phyloP scores from a whole-genome alignment of 116 monocot genomes.

The Papilionanthe hybrid region DNA sequence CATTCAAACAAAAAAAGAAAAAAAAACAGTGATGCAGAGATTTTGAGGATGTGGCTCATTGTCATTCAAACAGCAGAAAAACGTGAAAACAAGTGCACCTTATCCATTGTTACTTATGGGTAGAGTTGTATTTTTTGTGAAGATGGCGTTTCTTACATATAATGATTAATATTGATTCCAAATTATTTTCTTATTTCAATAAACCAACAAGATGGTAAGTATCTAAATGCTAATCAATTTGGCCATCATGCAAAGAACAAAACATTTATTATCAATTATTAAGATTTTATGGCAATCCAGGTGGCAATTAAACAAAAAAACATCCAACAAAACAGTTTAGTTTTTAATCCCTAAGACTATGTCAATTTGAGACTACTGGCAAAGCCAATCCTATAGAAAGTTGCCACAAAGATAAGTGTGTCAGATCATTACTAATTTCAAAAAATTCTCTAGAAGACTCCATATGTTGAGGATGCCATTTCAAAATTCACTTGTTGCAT shows the following conservation, averaged over 20 bases:
- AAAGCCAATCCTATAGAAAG: no score
- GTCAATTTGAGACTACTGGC: no score
- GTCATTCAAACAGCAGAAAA: background rate
- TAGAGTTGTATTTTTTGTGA: background rate
- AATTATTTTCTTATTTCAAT: background rate
- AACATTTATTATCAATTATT: no score
- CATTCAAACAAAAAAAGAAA: background rate
- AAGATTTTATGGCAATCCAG: no score
- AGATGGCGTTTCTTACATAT: background rate
- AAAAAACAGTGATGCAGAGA: background rate
- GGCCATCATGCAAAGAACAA: background rate
- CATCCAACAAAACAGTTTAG: no score
- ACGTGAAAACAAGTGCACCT: background rate
- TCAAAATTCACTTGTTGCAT: no score
- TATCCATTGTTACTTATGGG: background rate
- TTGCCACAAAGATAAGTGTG: no score
- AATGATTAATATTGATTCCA: background rate
- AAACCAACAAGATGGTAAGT: background rate
- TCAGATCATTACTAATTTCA: no score
- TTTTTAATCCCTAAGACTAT: no score
- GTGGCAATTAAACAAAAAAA: no score
- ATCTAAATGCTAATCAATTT: background rate
- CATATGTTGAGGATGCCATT: no score
- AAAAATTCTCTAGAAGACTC: no score
- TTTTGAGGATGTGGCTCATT: background rate